These are phyloP conservation scores for Xylaria sp. DNA, from an alignment of 2,329 filamentous ascomycete species.

Conservation along the genomic window DNA sequence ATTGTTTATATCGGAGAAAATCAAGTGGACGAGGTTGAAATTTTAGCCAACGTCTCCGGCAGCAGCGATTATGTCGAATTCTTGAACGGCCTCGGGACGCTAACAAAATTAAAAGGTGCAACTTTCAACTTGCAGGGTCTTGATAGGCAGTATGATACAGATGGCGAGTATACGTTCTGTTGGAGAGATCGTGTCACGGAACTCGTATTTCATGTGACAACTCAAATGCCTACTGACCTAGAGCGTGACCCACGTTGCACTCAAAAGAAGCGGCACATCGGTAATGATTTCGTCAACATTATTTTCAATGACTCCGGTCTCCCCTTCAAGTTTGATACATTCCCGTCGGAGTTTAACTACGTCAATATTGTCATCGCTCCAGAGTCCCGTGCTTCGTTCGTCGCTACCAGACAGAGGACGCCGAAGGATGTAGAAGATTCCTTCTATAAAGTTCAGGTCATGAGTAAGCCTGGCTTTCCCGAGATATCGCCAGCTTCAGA, in stretches of 20 bases:
- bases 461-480: constrained; percentile 89
- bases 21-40: constrained; percentile 83
- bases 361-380: constrained; percentile 97
- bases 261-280: constrained; percentile 92
- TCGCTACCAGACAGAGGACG: constrained; percentile 61
- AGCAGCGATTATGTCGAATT: constrained; percentile 90
- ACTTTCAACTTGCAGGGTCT: constrained; percentile 94
- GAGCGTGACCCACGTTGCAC: constrained; percentile 79
- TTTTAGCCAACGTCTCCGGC: constrained; percentile 86
- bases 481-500: constrained; percentile 90
- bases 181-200: constrained; percentile 97
- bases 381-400: constrained; percentile 80
- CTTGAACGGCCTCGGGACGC: constrained; percentile 80
- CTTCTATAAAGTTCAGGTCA: constrained; percentile 90
- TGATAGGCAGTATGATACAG: constrained; percentile 78
- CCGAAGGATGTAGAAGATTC: constrained; percentile 53
- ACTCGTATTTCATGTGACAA: constrained; percentile 94
- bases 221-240: constrained; percentile 93
- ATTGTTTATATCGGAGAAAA: constrained; percentile 92
- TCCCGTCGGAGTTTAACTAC: constrained; percentile 94
- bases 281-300: constrained; percentile 98
- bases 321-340: constrained; percentile 88
- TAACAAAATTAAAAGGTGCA: constrained; percentile 82
- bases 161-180: constrained; percentile 89
- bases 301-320: constrained; percentile 97